Evolutionary conservation across 164 flowering plant species (phyloP), one percentile per base, ranked within the genome.

Genomic region (Magnolia sinica): DNA sequence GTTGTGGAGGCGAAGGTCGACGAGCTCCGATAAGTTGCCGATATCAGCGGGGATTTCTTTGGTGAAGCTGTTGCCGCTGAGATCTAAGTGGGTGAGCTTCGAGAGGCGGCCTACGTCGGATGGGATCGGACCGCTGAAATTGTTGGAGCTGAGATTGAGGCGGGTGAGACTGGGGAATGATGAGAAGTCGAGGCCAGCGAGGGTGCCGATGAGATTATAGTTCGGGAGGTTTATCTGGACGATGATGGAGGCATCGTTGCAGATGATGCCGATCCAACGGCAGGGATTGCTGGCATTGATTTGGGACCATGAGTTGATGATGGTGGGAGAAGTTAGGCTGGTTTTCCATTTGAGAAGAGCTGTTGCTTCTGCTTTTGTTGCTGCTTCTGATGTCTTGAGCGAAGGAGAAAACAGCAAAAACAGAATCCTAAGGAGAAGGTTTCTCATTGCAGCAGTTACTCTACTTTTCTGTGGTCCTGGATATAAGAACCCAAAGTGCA

Each of bases 211-310:
- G 63, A 88, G 77, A 50, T 71, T 51, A 10, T 51, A 71, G 27
- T 13, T 4, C 0, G 73, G 11, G 4, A 88, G 79, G 63, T 74
- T 75, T 31, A 88, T 75, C 50, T 64, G 64, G 3, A 80, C 10
- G 58, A 86, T 68, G 27, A 68, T 8, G 23, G 24, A 55, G 8
- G 63, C 74, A 19, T 8, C 49, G 71, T 83, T 75, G 78, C 91
- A 88, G 19, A 2, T 10, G 29, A 88, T 82, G 9, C 87, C 88
- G 3, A 80, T 79, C 89, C 89, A 88, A 24, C 72, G 77, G 82
- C 89, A 85, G 58, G 75, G 82, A 80, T 79, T 81, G 29, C 49
- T 24, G 61, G 59, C 29, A 71, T 78, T 83, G 78, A 76, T 71
- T 45, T 67, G 69, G 10, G 81, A 69, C 91, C 91, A 88, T 10